Percentiles rank a stretch among this genome's conserved stretches.
phyloP scores from a whole-genome alignment of 2,329 filamentous ascomycete species.

The Endoconidiophora laricicola region DNA sequence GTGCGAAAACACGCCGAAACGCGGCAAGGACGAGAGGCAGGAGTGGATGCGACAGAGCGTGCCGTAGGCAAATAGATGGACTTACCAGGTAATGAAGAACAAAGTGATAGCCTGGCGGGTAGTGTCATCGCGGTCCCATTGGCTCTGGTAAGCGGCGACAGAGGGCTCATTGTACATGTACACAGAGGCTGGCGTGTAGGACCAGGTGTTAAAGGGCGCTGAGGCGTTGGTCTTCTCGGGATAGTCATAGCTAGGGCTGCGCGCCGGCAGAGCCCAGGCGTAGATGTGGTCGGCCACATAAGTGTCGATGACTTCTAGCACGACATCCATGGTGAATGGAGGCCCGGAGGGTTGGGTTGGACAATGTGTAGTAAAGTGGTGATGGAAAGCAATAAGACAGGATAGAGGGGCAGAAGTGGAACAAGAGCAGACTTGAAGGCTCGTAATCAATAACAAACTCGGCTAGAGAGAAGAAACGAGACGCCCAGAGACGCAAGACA shows the following conservation, averaged over 20 bases:
- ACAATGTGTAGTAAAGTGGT: not conserved
- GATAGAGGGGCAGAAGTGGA: not conserved
- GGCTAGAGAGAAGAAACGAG: not conserved
- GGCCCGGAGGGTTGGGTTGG: not conserved
- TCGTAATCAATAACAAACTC: not conserved
- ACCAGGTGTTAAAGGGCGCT: conserved; percentile 45
- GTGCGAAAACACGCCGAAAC: not conserved
- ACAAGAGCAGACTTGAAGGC: not conserved
- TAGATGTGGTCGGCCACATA: conserved; percentile 69
- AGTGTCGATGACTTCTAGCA: conserved; percentile 72
- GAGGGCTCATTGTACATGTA: conserved; percentile 55
- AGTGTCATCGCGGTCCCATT: conserved; percentile 60
- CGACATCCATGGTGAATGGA: conserved; percentile 58
- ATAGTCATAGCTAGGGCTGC: conserved; percentile 34
- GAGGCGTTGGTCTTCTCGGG: conserved; percentile 32
- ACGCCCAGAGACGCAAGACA: not conserved
- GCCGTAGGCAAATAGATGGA: conserved; percentile 12
- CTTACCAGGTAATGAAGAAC: conserved; percentile 74
- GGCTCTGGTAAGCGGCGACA: conserved; percentile 62
- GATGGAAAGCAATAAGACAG: not conserved
- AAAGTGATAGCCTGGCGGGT: conserved; percentile 58
- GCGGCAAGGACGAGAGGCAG: not conserved
- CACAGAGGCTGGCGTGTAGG: conserved; percentile 56
- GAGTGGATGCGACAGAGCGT: not conserved
- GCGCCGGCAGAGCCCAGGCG: conserved; percentile 49